Evolutionary conservation across 2,329 filamentous ascomycete genomes (phyloP), one percentile per base, ranked within the genome.

Genomic region (Xylariaceae sp.): DNA sequence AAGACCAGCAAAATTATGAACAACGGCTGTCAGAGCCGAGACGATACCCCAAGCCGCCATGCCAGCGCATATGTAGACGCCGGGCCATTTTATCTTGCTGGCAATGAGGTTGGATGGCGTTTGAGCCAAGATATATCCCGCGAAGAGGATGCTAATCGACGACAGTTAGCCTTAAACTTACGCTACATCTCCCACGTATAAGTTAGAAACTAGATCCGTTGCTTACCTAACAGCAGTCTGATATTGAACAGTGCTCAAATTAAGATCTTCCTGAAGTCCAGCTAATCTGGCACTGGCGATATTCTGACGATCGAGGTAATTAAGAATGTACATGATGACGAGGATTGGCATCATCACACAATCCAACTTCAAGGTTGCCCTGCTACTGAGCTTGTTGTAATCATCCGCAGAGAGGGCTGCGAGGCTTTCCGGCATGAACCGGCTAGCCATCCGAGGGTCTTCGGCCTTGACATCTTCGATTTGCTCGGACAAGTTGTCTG

Each of bases 11-110:
- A 74, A 80, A 40, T 62, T 75, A 21, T 80, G 70, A 1, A 77
- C 77, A 1, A 71, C 74, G 1, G 78, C 78, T n/a, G 77, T 82
- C 6, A 71, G 64, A 4, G 72, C 75, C 6, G 77, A 80, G 10
- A 82, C 75, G 13, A 72, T 52, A 3, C 79, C 79, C 79, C 79
- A 82, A 11, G 77, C 57, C 1, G 75, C 66, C 72, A 81, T 80
- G 6, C 73, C 76, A 6, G 58, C 57, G n/a, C 78, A 79, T 6
- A 82, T 76, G 56, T 81, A 82, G 20, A 80, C 59, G 1, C 73
- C 77, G 4, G 80, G 80, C 46, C 75, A 76, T 10, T 52, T 57
- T 55, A 75, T 49, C 49, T 68, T 62, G 45, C 67, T 67, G 5
- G 72, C 58, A 6, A 73, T 52, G 50, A 75, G 66, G 55, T 74